These are phyloP conservation scores for Kodamaea neixiangensis DNA, from an alignment of 805 yeast species.

Conservation along the genomic window DNA sequence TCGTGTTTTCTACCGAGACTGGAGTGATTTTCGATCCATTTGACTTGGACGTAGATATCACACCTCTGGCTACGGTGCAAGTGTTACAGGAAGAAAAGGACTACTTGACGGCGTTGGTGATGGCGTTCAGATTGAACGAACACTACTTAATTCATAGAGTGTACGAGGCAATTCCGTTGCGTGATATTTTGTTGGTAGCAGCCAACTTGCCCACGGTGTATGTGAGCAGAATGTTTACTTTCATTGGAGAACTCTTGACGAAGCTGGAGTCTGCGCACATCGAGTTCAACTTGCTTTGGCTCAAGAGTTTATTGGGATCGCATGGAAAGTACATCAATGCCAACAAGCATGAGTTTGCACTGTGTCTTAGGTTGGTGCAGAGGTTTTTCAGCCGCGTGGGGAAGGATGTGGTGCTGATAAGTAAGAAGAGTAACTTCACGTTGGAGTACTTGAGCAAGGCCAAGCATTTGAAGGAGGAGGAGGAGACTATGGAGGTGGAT, in stretches of 20 bases:
- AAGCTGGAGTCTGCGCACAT: conserved; percentile 68
- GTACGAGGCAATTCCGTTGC: conserved; percentile 70
- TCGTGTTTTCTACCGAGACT: conserved; percentile 79
- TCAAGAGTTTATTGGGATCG: conserved; percentile 60
- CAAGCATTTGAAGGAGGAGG: conserved; percentile 14
- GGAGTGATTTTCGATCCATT: conserved; percentile 85
- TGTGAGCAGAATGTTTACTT: conserved; percentile 62
- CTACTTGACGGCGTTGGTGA: conserved; percentile 76
- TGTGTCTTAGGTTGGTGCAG: conserved; percentile 68
- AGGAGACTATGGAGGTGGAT: conserved; percentile 19
- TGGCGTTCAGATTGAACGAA: conserved; percentile 94
- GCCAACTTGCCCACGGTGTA: conserved; percentile 78
- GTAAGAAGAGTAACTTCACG: conserved; percentile 55
- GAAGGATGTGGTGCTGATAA: conserved; percentile 64
- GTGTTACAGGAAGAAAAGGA: conserved; percentile 55
- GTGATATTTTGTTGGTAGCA: conserved; percentile 67
- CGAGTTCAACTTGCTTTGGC: conserved; percentile 84
- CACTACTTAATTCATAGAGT: conserved; percentile 66
- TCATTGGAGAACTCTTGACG: conserved; percentile 65
- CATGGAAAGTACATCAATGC: conserved; percentile 77
- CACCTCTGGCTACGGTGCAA: conserved; percentile 73
- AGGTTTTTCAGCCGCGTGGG: conserved; percentile 73
- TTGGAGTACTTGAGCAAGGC: conserved; percentile 48
- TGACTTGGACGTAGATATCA: conserved; percentile 89
- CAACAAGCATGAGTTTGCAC: conserved; percentile 62